phyloP scores from a whole-genome alignment of 2,329 filamentous ascomycete genomes.

The Aspergillus japonicus region DNA sequence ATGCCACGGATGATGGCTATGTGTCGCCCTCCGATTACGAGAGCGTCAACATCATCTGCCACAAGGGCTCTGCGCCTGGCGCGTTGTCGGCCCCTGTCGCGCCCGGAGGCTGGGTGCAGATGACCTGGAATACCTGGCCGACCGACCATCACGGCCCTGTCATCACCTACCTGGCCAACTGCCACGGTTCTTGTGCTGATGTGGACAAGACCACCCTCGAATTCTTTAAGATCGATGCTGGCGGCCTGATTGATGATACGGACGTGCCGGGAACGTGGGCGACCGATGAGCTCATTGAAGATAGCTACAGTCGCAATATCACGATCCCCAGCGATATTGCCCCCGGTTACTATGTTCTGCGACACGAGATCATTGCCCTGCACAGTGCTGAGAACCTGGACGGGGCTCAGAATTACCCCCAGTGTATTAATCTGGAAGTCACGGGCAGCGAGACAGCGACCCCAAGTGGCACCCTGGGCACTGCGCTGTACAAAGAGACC shows the following conservation, averaged over 20 bases:
- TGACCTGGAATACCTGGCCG: conserved; percentile 65
- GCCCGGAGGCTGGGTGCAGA: conserved; percentile 55
- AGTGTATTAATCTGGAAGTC: conserved; percentile 59
- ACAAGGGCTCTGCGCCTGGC: conserved; percentile 54
- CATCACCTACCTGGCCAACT: conserved; percentile 61
- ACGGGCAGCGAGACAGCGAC: conserved; percentile 49
- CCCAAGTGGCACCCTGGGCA: conserved; percentile 49
- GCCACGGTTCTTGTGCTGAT: conserved; percentile 52
- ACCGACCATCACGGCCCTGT: conserved; percentile 61
- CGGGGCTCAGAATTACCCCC: conserved; percentile 53
- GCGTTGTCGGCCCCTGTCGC: conserved; percentile 51
- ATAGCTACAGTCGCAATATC: conserved; percentile 49
- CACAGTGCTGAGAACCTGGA: conserved; percentile 44
- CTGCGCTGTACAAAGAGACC: conserved; percentile 52
- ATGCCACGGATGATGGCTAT: conserved; percentile 53
- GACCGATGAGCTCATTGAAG: conserved; percentile 49
- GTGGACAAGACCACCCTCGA: conserved; percentile 52
- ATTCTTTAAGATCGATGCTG: conserved; percentile 62
- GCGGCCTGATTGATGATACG: conserved; percentile 48
- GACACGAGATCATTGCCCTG: conserved; percentile 53
- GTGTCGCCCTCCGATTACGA: conserved; percentile 44
- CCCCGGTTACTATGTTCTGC: conserved; percentile 51
- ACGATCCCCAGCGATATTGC: conserved; percentile 45
- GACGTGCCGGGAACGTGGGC: conserved; percentile 52
- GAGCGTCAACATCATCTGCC: conserved; percentile 57